Conservation (phyloP, 1,284 basidiomycete genomes). For the Singerocomus inundabilis region DNA sequence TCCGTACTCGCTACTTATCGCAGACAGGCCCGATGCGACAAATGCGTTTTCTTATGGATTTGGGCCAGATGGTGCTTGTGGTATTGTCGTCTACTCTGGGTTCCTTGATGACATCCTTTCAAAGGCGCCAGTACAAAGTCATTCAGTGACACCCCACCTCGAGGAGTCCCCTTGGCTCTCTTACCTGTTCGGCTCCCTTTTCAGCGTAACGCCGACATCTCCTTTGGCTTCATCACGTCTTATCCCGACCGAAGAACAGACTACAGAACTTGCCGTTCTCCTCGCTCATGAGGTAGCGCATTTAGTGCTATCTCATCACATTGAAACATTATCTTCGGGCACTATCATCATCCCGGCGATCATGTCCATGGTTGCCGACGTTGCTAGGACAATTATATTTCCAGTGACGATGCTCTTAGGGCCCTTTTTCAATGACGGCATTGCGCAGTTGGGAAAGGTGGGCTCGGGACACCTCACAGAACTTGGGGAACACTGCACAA, state of each 20-base stretch:
- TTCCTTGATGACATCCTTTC: constrained; percentile 79
- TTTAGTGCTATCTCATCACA: constrained; percentile 82
- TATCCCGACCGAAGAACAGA: constrained; percentile 76
- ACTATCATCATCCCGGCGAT: constrained; percentile 80
- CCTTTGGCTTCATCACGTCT: constrained; percentile 34
- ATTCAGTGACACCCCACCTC: constrained; percentile 13
- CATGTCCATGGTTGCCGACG: constrained; percentile 72
- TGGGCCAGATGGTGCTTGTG: constrained; percentile 84
- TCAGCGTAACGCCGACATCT: constrained; percentile 34
- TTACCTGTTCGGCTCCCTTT: constrained; percentile 47
- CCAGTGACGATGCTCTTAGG: constrained; percentile 88
- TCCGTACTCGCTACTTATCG: constrained; percentile 82
- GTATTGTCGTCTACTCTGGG: constrained; percentile 87
- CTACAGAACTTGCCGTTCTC: constrained; percentile 79
- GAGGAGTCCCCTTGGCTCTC: constrained; percentile 47
- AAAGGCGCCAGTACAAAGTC: constrained; percentile 35
- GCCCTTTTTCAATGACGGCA: constrained; percentile 87
- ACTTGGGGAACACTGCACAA: constrained; percentile 69
- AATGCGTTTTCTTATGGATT: constrained; percentile 94
- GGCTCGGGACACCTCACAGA: constrained; percentile 72
- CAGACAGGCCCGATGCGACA: constrained; percentile 72
- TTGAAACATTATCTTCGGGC: constrained; percentile 82
- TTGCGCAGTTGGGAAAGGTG: constrained; percentile 75
- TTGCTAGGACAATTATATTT: constrained; percentile 75
- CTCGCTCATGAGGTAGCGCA: constrained; percentile 89